These are phyloP conservation scores for Pilasporangium apinafurcum DNA, from an alignment of 352 stramenopile genomes.

Conservation along the genomic window DNA sequence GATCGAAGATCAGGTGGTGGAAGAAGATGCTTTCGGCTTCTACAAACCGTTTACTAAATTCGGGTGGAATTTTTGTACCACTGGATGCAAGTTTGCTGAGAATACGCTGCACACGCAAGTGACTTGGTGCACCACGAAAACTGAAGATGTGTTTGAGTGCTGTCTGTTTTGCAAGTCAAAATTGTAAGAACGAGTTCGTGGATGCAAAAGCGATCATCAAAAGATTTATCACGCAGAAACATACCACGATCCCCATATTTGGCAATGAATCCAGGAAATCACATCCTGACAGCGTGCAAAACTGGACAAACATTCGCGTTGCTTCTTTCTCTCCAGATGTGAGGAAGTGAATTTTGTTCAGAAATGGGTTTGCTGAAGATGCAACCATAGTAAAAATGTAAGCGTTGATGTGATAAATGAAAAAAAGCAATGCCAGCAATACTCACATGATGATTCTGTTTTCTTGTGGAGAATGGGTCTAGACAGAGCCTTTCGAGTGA, in stretches of 20 bases:
- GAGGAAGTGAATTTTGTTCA: slow-evolving; percentile 59
- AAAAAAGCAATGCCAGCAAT: neutral
- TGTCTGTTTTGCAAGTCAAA: slow-evolving; percentile 27
- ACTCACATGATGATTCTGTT: slow-evolving; percentile 25
- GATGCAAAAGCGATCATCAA: neutral
- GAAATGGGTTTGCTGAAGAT: slow-evolving; percentile 32
- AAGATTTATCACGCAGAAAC: slow-evolving; percentile 2
- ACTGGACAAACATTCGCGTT: slow-evolving; percentile 77
- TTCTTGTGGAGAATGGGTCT: slow-evolving; percentile 45
- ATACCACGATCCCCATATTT: slow-evolving; percentile 71
- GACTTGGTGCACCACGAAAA: slow-evolving; percentile 47
- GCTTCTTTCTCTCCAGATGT: slow-evolving; percentile 49
- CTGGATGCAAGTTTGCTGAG: slow-evolving; percentile 50
- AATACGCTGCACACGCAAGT: slow-evolving; percentile 54
- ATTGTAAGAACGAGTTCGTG: neutral
- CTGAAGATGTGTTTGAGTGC: slow-evolving; percentile 71
- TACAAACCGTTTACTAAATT: slow-evolving; percentile 48
- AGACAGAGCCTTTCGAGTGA: slow-evolving; percentile 29
- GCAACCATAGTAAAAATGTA: neutral
- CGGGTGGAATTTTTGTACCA: slow-evolving; percentile 33
- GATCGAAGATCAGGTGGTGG: slow-evolving; percentile 74
- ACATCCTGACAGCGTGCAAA: slow-evolving; percentile 62
- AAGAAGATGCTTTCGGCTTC: slow-evolving; percentile 73
- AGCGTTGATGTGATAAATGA: neutral
- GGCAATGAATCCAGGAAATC: slow-evolving; percentile 74